Evolutionary conservation across 139 green algal genomes (phyloP).

Genomic region (Chlorella sp.): DNA sequence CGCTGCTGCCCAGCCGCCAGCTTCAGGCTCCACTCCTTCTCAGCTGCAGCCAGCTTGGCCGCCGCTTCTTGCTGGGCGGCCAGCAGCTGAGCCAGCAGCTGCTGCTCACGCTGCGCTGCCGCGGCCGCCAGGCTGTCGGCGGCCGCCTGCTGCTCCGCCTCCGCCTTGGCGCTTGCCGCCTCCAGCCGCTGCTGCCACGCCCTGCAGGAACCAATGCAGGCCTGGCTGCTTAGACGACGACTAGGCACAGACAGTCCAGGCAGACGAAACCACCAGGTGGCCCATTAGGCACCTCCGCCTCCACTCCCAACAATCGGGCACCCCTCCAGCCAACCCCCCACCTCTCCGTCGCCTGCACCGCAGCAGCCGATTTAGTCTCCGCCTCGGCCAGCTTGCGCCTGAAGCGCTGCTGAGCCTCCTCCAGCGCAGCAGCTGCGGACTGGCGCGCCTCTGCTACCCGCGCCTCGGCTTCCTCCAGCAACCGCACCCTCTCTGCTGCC

Average conservation of each 20-base stretch:
- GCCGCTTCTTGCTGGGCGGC: background rate
- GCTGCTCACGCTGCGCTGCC: background rate
- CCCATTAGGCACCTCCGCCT: too few relatives aligned
- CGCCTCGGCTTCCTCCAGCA: background rate
- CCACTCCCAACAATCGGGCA: too few relatives aligned
- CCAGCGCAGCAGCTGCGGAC: background rate
- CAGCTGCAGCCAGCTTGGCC: conserved; percentile 11
- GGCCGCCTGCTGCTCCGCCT: background rate
- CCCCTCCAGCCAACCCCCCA: background rate
- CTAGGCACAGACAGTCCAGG: too few relatives aligned
- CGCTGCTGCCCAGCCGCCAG: conserved; percentile 10
- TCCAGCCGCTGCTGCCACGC: conserved; percentile 29
- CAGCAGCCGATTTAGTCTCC: conserved; percentile 2
- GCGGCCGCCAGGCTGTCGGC: background rate
- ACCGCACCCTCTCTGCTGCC: background rate
- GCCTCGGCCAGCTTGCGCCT: background rate
- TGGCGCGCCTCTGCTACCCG: background rate
- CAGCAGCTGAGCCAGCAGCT: background rate
- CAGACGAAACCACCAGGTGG: too few relatives aligned
- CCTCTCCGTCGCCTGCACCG: background rate
- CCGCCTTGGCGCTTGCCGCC: background rate
- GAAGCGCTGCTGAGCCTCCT: conserved; percentile 19
- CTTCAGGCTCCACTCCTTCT: conserved; percentile 13
- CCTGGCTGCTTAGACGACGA: too few relatives aligned
- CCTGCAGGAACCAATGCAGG: background rate